phyloP scores from a whole-genome alignment of 2,329 filamentous ascomycete genomes.

The Epichloe uncinata region DNA sequence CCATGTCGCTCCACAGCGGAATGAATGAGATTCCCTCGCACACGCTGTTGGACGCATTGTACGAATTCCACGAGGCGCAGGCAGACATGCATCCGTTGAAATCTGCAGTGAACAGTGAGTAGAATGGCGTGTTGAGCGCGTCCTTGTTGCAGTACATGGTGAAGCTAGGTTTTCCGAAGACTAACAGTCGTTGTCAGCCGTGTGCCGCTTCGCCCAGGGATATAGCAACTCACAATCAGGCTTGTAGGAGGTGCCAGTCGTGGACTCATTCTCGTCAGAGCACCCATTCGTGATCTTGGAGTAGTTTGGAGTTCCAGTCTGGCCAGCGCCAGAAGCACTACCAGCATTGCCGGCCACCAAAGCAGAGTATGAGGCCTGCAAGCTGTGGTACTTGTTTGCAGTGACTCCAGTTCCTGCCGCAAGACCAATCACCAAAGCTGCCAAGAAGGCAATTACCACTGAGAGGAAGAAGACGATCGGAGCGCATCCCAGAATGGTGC shows the following conservation, averaged over 20 bases:
- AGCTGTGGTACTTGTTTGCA: slow-evolving; percentile 14
- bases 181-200: slow-evolving; percentile 12
- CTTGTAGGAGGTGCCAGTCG: slow-evolving; percentile 15
- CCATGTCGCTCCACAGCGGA: slow-evolving; percentile 7
- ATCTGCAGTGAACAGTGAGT: slow-evolving; percentile 28
- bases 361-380: slow-evolving; percentile 14
- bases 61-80: slow-evolving; percentile 24
- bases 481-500: slow-evolving; percentile 14
- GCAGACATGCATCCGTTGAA: slow-evolving; percentile 35
- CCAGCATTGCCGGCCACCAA: not conserved
- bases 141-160: slow-evolving; percentile 32
- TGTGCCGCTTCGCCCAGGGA: not conserved
- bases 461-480: slow-evolving; percentile 28
- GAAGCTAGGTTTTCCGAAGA: slow-evolving; percentile 23
- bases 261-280: slow-evolving; percentile 19
- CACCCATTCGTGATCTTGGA: slow-evolving; percentile 26
- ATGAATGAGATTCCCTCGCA: slow-evolving; percentile 10
- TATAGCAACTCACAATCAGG: not conserved
- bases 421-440: slow-evolving; percentile 28
- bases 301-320: not conserved
- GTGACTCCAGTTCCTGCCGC: slow-evolving; percentile 31
- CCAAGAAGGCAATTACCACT: slow-evolving; percentile 25
- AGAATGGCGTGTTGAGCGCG: slow-evolving; percentile 23
- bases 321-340: no score
- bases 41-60: slow-evolving; percentile 1